These are phyloP conservation scores for Taphrina pruni DNA, from an alignment of 1,139 yeast genomes.

Conservation along the genomic window DNA sequence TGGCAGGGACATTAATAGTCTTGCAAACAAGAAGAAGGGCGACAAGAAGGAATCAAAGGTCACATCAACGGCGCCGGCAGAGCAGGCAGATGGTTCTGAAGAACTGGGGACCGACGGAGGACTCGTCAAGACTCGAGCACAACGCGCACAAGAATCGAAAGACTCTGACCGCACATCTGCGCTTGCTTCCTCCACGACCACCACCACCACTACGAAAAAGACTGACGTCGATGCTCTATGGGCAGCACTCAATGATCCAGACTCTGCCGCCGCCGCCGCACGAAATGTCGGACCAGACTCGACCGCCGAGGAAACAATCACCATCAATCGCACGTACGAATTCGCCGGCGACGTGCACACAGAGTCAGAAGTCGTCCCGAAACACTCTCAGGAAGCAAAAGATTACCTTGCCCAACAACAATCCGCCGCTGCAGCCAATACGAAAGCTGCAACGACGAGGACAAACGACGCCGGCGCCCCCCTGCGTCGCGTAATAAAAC, in stretches of 20 bases:
- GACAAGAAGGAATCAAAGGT: too few relatives aligned
- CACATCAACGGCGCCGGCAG: too few relatives aligned
- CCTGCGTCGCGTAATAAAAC: slow-evolving; percentile 42
- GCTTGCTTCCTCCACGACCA: slow-evolving; percentile 45
- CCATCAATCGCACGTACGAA: slow-evolving; percentile 76
- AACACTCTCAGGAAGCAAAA: slow-evolving; percentile 81
- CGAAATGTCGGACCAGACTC: slow-evolving; percentile 43
- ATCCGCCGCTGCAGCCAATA: slow-evolving; percentile 36
- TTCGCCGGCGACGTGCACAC: slow-evolving; percentile 87
- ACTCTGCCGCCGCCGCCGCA: slow-evolving; percentile 29
- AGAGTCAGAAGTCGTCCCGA: slow-evolving; percentile 77
- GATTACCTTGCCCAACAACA: slow-evolving; percentile 58
- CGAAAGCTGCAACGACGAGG: background rate
- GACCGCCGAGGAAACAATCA: slow-evolving; percentile 57
- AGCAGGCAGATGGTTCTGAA: slow-evolving; percentile 36
- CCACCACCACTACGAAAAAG: slow-evolving; percentile 17
- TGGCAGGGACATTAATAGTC: background rate
- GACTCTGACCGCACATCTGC: slow-evolving; percentile 46
- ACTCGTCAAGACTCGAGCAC: slow-evolving; percentile 67
- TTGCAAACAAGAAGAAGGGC: background rate
- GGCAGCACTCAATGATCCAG: slow-evolving; percentile 55
- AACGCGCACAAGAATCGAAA: slow-evolving; percentile 56
- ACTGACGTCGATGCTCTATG: slow-evolving; percentile 63
- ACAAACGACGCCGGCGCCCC: slow-evolving; percentile 50
- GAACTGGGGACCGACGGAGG: slow-evolving; percentile 54